These are phyloP conservation scores for Pelargonium australe DNA, from an alignment of 441 rosid genomes.

Conservation along the genomic window DNA sequence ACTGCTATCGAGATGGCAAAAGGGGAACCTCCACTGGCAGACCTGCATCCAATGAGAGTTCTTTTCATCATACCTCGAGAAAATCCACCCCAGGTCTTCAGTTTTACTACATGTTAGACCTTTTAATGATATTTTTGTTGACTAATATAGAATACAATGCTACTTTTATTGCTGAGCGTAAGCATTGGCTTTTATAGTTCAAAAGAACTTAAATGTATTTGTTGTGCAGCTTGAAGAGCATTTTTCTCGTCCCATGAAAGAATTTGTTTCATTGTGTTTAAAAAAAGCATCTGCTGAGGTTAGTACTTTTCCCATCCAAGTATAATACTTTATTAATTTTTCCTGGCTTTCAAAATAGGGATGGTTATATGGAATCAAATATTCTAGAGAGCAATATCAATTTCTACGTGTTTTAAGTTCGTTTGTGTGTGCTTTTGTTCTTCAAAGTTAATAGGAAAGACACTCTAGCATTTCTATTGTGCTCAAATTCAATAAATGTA, in stretches of 20 bases:
- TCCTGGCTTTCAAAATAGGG: constrained; percentile 1
- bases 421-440: neutral
- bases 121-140: constrained; percentile 18
- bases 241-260: constrained; percentile 95
- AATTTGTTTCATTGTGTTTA: constrained; percentile 88
- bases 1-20: constrained; percentile 99
- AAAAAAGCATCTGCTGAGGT: constrained; percentile 91
- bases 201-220: constrained; percentile 21
- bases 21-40: constrained; percentile 99
- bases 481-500: neutral
- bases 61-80: constrained; percentile 99
- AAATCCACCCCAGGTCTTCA: constrained; percentile 95
- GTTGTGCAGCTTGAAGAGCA: constrained; percentile 89
- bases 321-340: neutral
- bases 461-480: neutral
- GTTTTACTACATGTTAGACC: constrained; percentile 23
- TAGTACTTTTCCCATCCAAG: constrained; percentile 21
- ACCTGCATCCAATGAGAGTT: constrained; percentile 99
- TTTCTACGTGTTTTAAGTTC: constrained; percentile 2
- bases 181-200: constrained; percentile 17
- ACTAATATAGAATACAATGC: constrained; percentile 18
- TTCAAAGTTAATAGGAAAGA: neutral
- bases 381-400: neutral
- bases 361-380: constrained; percentile 7
- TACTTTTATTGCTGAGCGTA: constrained; percentile 17